Evolutionary conservation across 2,329 filamentous ascomycete genomes (phyloP), one percentile per base, ranked within the genome.

Genomic region (Furcasterigmium furcatum): DNA sequence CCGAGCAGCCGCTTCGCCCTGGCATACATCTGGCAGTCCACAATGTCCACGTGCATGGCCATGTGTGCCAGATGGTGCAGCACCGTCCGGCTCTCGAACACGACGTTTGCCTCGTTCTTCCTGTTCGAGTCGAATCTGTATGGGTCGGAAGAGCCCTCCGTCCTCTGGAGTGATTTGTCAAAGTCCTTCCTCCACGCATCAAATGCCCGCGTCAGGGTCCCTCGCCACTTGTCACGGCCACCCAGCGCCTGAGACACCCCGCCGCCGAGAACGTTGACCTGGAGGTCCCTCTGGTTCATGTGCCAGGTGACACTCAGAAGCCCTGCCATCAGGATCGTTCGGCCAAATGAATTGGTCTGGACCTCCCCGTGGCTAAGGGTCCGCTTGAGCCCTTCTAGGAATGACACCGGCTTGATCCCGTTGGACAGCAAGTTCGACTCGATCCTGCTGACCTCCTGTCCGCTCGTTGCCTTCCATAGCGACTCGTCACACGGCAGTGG

Each of bases 1-100:
- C 94, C 92, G 4, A 97, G 80, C 3, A 96, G 77, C 24, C 91
- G 79, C 55, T 85, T 88, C 2, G 92, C 90, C 9, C 91, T 85
- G 5, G 92, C 94, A 63, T 94, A 96, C 53, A 97, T 95, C 66
- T 97, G 92, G 58, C 91, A 92, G 63, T 97, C 92, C n/a, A 95
- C 88, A 44, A 97, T 90, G 60, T 97, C 92, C 20, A 95, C 91
- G 60, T 97, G 91, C 79, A 96, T 96, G 4, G 91, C 90, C 89
- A 99, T 96, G 64, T 97, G 94, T 1, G 94, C 94, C 12, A 99
- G 74, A 57, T 95, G 90, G 60, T 97, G 91, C 38, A 97, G 73
- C 22, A 96, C 92, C 3, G 87, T 95, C 18, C 90, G 82, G 51
- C 87, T 91, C 62, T 96, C 90, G 56, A 94, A 92, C 24, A 95